phyloP scores from a whole-genome alignment of 2,329 filamentous ascomycete species.

The Didymella pinodella region DNA sequence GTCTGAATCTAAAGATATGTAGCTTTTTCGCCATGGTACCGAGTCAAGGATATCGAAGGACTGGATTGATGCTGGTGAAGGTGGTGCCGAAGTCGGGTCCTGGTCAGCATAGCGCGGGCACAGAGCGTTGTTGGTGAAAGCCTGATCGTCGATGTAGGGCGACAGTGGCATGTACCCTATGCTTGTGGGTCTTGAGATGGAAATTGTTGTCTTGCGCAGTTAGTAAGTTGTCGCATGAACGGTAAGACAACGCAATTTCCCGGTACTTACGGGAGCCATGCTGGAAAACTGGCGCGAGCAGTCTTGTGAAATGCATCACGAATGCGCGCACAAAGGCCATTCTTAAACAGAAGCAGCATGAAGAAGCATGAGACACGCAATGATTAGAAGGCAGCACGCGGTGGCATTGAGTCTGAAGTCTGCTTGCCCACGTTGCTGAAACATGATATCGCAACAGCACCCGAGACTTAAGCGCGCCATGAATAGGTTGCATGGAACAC shows the following conservation, averaged over 20 bases:
- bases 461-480: constrained; percentile 12
- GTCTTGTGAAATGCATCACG: constrained; percentile 7
- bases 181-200: constrained; percentile 24
- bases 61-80: constrained; percentile 47
- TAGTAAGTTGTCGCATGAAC: constrained; percentile 23
- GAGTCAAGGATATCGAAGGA: constrained; percentile 47
- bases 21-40: constrained; percentile 43
- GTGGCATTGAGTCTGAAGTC: constrained; percentile 8
- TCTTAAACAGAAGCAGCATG: constrained; percentile 21
- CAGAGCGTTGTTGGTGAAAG: constrained; percentile 37
- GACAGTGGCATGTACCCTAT: constrained; percentile 38
- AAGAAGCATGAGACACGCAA: constrained; percentile 38
- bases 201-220: constrained; percentile 33
- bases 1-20: constrained; percentile 22
- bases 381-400: constrained; percentile 22
- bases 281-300: constrained; percentile 15
- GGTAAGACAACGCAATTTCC: constrained; percentile 29
- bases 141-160: constrained; percentile 40
- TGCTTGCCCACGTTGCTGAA: constrained; percentile 37
- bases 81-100: constrained; percentile 43
- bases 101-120: constrained; percentile 45
- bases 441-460: constrained; percentile 26
- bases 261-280: constrained; percentile 40
- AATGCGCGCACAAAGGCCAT: constrained; percentile 6
- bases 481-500: constrained; percentile 30